Base-by-base conservation (phyloP, 2,329 filamentous ascomycete species). In the Sporothrix dimorphospora region DNA sequence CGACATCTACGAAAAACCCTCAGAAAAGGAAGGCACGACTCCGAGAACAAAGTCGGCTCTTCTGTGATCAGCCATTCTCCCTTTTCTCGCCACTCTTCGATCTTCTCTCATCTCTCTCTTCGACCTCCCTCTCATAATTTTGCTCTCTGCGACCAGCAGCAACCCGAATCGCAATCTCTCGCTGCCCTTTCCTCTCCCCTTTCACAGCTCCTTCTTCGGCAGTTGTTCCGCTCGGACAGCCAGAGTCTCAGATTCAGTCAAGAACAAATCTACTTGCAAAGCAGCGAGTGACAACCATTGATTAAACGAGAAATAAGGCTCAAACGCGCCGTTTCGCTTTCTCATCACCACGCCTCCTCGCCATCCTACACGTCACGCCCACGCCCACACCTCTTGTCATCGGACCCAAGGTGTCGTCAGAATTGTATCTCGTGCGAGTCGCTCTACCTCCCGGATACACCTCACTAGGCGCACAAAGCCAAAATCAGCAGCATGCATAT, bases 401-500 rank as follows among this genome's bases (percentile, higher is more conserved):
- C 55, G 27, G 53, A n/a, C 27, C 16, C 16, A 42, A 42, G 21
- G 14, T 27, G 53, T 21, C 38, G n/a, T 24, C 38, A 63, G 8
- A n/a, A 57, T 19, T 16, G 12, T 14, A 57, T n/a, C 55, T 21
- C 8, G 30, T 4, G 34, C 16, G 55, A 59, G 53, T 59, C 53
- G 14, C n/a, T 9, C 53, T 42, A 65, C n/a, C 59, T 65, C 38
- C 19, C 16, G 59, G 14, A 55, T 24, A 55, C 6, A 30, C 16
- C 55, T 19, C 5, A 21, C 19, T 27, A 21, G 59, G n/a, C 19
- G 55, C n/a, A 9, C 16, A 61, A 45, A 38, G 45, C 45, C 45
- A 45, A 21, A 38, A 34, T 21, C 61, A 67, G 65, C 27, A 51
- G 16, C 27, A 67, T 67, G 27, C 65, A 51, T 38, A 24, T 67